These are phyloP conservation scores for Ogataea siamensis DNA, from an alignment of 805 yeast species.

Conservation along the genomic window DNA sequence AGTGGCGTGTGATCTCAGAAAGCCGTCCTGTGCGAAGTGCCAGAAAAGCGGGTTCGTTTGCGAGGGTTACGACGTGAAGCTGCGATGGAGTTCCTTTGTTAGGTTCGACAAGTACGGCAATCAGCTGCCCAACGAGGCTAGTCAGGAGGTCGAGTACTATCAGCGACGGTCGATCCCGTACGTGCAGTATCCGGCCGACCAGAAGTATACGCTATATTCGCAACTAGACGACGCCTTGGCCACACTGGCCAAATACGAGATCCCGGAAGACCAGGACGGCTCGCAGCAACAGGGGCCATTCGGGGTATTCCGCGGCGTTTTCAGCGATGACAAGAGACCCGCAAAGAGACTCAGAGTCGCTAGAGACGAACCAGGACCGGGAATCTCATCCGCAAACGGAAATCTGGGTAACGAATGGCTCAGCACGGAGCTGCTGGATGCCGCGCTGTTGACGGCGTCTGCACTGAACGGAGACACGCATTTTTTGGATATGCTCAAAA, in stretches of 20 bases:
- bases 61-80: slow-evolving; percentile 79
- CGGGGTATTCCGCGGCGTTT: slow-evolving; percentile 66
- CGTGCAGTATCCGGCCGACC: slow-evolving; percentile 63
- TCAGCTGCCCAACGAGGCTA: slow-evolving; percentile 34
- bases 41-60: slow-evolving; percentile 63
- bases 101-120: slow-evolving; percentile 47
- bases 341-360: slow-evolving; percentile 15
- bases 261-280: slow-evolving; percentile 36
- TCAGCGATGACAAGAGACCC: slow-evolving; percentile 1
- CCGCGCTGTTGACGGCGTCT: slow-evolving; percentile 70
- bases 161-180: slow-evolving; percentile 72
- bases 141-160: slow-evolving; percentile 47
- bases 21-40: slow-evolving; percentile 74
- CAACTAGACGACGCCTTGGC: slow-evolving; percentile 76
- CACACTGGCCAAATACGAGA: slow-evolving; percentile 47
- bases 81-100: slow-evolving; percentile 71
- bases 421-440: slow-evolving; percentile 67
- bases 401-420: slow-evolving; percentile 60
- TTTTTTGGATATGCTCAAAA: slow-evolving; percentile 51
- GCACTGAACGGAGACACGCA: slow-evolving; percentile 63
- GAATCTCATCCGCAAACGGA: slow-evolving; percentile 2
- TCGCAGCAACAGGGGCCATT: slow-evolving; percentile 61
- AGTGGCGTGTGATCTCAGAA: slow-evolving; percentile 72
- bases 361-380: slow-evolving; percentile 20
- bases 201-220: slow-evolving; percentile 65